Evolutionary conservation across 2,329 filamentous ascomycete species (phyloP).

Genomic region (Fusarium odoratissimum): DNA sequence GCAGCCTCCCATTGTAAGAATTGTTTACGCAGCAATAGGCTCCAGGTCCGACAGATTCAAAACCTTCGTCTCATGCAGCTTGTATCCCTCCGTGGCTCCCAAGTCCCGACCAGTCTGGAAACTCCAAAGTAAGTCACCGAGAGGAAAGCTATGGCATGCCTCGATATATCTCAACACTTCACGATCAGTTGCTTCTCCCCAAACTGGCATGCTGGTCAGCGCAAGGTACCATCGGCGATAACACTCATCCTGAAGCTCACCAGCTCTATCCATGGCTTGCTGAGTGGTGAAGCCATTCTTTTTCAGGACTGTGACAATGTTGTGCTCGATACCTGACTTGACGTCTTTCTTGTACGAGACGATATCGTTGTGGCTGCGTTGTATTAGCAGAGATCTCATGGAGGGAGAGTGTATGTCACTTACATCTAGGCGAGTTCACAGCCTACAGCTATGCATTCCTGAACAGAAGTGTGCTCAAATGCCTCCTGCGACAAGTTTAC

Average conservation of each 20-base stretch:
- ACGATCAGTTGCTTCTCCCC: not conserved
- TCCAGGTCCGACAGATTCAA: not conserved
- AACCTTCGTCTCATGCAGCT: not conserved
- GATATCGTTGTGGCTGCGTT: not conserved
- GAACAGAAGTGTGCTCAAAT: not conserved
- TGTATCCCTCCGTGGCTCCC: not conserved
- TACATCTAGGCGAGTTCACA: not conserved
- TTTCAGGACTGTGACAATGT: not conserved
- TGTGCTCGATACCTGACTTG: not conserved
- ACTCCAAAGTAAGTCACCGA: not conserved
- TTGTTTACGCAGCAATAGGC: not conserved
- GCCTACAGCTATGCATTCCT: not conserved
- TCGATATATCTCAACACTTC: not conserved
- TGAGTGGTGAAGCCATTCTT: not conserved
- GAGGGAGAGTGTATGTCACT: rapidly evolving
- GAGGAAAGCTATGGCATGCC: not conserved
- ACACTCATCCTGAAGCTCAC: not conserved
- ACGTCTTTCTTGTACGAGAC: not conserved
- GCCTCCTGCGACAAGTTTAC: not conserved
- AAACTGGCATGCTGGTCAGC: not conserved
- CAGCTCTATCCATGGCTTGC: not conserved
- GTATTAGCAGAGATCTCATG: not conserved
- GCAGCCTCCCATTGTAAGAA: too few relatives aligned
- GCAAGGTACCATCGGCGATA: not conserved
- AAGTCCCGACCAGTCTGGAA: not conserved